phyloP scores from a whole-genome alignment of 306 rosid species.

The Cyamopsis tetragonoloba region DNA sequence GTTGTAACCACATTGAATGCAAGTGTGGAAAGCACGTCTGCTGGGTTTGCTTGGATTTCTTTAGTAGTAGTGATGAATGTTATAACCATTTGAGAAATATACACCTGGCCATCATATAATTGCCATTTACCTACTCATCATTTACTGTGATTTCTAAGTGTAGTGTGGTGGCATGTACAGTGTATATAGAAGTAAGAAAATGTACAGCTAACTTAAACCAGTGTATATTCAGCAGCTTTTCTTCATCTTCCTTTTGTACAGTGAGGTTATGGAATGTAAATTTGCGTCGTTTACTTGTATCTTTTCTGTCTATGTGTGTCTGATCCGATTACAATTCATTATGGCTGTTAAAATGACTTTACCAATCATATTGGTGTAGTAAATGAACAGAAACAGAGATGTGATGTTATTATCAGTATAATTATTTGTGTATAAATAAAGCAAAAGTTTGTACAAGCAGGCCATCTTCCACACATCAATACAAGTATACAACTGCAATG shows the following conservation, averaged over 20 bases:
- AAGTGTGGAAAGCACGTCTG: conserved; percentile 87
- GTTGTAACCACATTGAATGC: conserved; percentile 91
- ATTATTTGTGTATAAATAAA: background rate
- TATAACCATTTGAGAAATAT: conserved; percentile 66
- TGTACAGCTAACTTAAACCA: conserved; percentile 25
- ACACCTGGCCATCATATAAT: conserved; percentile 50
- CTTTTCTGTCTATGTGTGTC: background rate
- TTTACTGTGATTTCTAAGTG: background rate
- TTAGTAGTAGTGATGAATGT: conserved; percentile 56
- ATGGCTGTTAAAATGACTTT: background rate
- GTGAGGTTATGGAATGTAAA: background rate
- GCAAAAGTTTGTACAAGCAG: conserved; percentile 8
- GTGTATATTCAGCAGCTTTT: conserved; percentile 10
- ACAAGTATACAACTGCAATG: background rate
- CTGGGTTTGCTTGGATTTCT: conserved; percentile 80
- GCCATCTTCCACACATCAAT: background rate
- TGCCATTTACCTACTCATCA: background rate
- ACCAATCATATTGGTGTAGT: background rate
- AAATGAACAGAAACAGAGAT: background rate
- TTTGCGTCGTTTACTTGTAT: background rate
- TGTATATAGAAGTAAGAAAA: background rate
- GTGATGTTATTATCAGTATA: too few species aligned
- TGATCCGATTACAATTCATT: background rate
- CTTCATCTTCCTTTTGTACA: background rate
- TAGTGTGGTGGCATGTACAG: background rate